Conservation (phyloP, 2,329 filamentous ascomycete genomes). For the Saccharata proteae region DNA sequence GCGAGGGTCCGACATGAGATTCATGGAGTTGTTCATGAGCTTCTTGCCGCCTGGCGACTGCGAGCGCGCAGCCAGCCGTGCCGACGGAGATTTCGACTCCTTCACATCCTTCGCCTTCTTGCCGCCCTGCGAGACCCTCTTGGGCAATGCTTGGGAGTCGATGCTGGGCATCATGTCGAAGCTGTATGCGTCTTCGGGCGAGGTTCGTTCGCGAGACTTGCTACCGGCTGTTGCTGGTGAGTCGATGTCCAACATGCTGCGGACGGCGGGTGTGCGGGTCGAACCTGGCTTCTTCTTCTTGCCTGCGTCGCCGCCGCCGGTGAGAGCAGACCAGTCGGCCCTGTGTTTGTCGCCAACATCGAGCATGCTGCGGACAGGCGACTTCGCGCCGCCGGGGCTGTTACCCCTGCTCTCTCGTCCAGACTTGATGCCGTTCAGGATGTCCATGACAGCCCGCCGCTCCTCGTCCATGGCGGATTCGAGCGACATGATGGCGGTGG, state of each 20-base stretch:
- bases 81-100: conserved; percentile 28
- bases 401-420: conserved; percentile 35
- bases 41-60: conserved; percentile 25
- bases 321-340: too few relatives aligned
- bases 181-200: conserved; percentile 28
- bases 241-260: conserved; percentile 26
- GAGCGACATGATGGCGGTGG: conserved; percentile 50
- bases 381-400: conserved; percentile 38
- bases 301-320: neutral
- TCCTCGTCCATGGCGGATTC: conserved; percentile 69
- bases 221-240: conserved; percentile 20
- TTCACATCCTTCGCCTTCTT: conserved; percentile 23
- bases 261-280: conserved; percentile 5
- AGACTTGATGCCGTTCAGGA: conserved; percentile 43
- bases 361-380: conserved; percentile 56
- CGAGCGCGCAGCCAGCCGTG: conserved; percentile 20
- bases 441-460: conserved; percentile 57
- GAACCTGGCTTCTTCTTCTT: conserved; percentile 6
- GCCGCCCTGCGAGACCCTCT: conserved; percentile 30
- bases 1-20: conserved; percentile 26
- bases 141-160: conserved; percentile 28
- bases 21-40: conserved; percentile 38
- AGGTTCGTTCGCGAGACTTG: conserved; percentile 12
- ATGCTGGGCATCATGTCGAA: conserved; percentile 36
- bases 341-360: conserved; percentile 16